Evolutionary conservation across 163 green algal genomes (phyloP).

Genomic region (Chloromonas sp.): DNA sequence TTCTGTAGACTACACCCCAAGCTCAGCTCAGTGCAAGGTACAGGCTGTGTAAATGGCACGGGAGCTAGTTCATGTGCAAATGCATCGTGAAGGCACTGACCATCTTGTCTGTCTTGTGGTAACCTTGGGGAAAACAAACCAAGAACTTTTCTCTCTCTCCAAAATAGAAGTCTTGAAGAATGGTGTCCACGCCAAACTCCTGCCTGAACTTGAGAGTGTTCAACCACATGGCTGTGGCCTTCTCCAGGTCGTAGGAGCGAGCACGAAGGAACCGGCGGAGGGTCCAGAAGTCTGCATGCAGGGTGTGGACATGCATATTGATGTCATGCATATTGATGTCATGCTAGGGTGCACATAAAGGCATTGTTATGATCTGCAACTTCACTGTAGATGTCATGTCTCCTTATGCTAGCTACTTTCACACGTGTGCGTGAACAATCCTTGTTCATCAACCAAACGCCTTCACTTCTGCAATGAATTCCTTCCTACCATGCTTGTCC

Average conservation of each 20-base stretch:
- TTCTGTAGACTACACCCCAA: no score
- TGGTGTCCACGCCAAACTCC: conserved; percentile 66
- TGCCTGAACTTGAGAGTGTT: conserved; percentile 71
- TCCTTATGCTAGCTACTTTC: no score
- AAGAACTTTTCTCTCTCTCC: conserved; percentile 80
- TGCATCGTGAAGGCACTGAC: conserved; percentile 14
- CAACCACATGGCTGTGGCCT: conserved; percentile 78
- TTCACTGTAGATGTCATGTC: no score
- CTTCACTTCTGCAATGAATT: neutral
- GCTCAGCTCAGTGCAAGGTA: no score
- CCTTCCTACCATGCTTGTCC: conserved; percentile 36
- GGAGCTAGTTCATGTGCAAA: no score
- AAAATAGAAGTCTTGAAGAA: conserved; percentile 82
- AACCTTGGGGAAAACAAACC: conserved; percentile 77
- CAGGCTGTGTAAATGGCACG: no score
- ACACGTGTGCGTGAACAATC: no score
- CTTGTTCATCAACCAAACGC: no score
- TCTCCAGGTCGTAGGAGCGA: conserved; percentile 72
- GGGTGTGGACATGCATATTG: neutral
- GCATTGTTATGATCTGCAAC: no score
- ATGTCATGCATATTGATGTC: conserved; percentile 2
- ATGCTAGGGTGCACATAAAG: neutral
- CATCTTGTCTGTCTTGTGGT: conserved; percentile 84
- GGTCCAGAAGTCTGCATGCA: conserved; percentile 65
- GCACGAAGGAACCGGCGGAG: conserved; percentile 83